These are phyloP conservation scores for Galerina sulciceps DNA, from an alignment of 768 basidiomycete genomes.

Conservation along the genomic window DNA sequence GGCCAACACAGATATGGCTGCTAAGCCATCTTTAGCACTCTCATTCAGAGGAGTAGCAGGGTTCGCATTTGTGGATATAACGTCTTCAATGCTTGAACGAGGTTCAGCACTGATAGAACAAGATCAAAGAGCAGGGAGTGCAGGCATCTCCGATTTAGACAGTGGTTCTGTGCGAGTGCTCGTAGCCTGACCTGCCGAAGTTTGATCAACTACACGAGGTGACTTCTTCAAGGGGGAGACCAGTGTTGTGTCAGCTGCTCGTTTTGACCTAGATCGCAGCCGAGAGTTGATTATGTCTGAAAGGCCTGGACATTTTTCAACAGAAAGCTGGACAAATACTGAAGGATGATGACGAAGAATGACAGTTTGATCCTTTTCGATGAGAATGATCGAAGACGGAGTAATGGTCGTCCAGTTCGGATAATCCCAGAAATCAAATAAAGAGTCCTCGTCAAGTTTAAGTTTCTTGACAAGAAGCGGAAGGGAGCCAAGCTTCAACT, in stretches of 20 bases:
- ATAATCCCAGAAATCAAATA: slow-evolving; percentile 3
- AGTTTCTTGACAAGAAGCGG: neutral
- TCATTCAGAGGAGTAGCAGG: too few species aligned
- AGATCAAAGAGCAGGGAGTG: too few species aligned
- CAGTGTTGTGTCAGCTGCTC: slow-evolving; percentile 2
- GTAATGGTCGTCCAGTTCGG: slow-evolving; percentile 1
- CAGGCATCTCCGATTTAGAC: too few species aligned
- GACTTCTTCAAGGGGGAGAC: slow-evolving; percentile 6
- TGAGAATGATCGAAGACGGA: neutral
- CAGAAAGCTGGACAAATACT: neutral
- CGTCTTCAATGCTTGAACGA: too few species aligned
- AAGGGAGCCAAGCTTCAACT: neutral
- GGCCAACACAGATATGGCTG: neutral
- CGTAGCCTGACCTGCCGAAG: neutral
- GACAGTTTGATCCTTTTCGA: neutral
- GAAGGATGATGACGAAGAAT: neutral
- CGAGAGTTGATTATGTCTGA: neutral
- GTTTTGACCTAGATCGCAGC: neutral
- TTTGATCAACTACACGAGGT: neutral
- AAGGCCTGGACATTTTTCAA: slow-evolving; percentile 8
- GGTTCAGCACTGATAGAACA: too few species aligned
- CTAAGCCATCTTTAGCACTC: too few species aligned
- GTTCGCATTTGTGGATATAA: too few species aligned
- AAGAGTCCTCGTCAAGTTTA: neutral
- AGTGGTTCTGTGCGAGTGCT: too few species aligned